Evolutionary conservation across 345 rosid species (phyloP).

Genomic region (Dimocarpus longan): DNA sequence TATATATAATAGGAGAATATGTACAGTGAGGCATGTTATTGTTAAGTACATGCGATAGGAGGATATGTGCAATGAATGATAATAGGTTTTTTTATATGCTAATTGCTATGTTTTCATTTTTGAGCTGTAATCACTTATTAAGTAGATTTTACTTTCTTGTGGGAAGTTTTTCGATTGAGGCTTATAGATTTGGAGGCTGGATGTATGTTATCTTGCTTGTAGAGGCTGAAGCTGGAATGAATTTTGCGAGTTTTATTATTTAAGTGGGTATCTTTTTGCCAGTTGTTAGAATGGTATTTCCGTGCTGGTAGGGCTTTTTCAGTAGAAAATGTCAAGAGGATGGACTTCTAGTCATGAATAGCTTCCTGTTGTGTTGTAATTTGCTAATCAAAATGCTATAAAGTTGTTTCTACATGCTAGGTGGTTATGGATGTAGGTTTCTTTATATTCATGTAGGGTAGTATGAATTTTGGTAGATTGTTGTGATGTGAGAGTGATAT

Average conservation of each 20-base stretch:
- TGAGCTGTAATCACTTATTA: not conserved
- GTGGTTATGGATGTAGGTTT: not conserved
- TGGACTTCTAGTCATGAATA: not conserved
- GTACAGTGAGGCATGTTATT: too few species aligned
- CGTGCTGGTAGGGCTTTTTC: not conserved
- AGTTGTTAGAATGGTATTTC: conserved; percentile 5
- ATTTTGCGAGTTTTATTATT: not conserved
- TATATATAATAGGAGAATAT: not conserved
- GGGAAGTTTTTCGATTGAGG: not conserved
- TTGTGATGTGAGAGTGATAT: not conserved
- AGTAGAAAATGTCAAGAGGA: not conserved
- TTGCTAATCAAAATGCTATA: not conserved
- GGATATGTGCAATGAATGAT: not conserved
- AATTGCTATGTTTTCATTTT: not conserved
- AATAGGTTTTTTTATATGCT: not conserved
- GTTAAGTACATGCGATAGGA: not conserved
- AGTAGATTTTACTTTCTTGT: not conserved
- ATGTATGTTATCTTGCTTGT: not conserved
- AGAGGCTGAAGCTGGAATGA: not conserved
- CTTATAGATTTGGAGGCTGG: not conserved
- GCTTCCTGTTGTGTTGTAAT: not conserved
- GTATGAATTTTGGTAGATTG: not conserved
- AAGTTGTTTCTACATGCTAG: not conserved
- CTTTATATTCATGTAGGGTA: not conserved
- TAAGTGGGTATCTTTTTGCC: not conserved